phyloP scores from a whole-genome alignment of 176 grass and related monocot species.

The Themeda triandra region DNA sequence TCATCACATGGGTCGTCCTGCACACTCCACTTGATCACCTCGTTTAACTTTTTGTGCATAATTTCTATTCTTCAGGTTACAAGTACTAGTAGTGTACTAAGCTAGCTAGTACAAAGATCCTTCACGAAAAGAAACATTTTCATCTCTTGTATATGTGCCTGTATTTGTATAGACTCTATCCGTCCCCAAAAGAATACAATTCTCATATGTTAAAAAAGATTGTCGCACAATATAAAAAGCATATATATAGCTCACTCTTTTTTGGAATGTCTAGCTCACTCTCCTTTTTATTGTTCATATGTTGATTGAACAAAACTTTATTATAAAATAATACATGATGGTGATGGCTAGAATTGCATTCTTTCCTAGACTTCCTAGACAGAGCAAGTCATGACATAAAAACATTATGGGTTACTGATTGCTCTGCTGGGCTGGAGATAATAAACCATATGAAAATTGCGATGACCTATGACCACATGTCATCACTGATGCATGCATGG shows the following conservation, averaged over 20 bases:
- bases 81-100: background rate
- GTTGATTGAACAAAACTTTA: too few relatives aligned
- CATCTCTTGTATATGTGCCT: background rate
- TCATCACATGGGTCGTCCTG: constrained; percentile 32
- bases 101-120: background rate
- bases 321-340: too few relatives aligned
- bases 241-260: background rate
- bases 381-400: background rate
- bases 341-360: background rate
- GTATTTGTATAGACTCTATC: background rate
- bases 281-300: background rate
- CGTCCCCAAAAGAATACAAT: background rate
- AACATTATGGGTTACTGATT: background rate
- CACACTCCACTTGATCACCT: constrained; percentile 8
- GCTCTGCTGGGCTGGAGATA: background rate
- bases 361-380: background rate
- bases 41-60: background rate
- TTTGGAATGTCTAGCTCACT: too few relatives aligned
- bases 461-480: constrained; percentile 20
- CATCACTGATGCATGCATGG: constrained; percentile 4
- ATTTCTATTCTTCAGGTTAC: background rate
- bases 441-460: background rate
- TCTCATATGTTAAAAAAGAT: background rate
- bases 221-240: background rate
- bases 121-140: background rate